phyloP scores from a whole-genome alignment of 208 protist species.

The Entamoeba histolytica region DNA sequence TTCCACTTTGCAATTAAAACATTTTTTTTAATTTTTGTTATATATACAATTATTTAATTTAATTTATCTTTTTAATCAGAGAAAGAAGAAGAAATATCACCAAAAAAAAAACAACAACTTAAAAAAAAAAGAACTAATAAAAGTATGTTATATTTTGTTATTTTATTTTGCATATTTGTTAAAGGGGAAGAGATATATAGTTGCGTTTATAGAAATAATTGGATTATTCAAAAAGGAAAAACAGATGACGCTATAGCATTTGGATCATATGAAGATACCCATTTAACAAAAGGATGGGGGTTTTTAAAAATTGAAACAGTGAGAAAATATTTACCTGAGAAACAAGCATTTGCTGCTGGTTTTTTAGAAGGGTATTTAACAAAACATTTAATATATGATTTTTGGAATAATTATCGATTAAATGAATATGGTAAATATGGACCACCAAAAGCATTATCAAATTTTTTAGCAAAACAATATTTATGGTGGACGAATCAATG shows the following conservation, averaged over 20 bases:
- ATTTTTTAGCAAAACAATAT: not conserved
- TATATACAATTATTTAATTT: no score
- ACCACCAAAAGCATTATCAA: not conserved
- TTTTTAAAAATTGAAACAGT: not conserved
- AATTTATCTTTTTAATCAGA: no score
- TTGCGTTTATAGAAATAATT: no score
- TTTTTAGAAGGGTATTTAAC: conserved; percentile 10
- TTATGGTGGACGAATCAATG: not conserved
- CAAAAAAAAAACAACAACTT: no score
- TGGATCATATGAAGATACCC: not conserved
- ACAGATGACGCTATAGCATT: not conserved
- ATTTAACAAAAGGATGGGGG: not conserved
- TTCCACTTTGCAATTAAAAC: not conserved
- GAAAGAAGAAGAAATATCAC: no score
- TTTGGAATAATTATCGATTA: not conserved
- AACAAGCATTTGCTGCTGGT: not conserved
- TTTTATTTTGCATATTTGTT: no score
- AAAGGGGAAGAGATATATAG: no score
- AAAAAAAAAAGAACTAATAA: no score
- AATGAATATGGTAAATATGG: not conserved
- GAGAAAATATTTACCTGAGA: not conserved
- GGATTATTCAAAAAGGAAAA: not conserved
- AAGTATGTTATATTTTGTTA: no score
- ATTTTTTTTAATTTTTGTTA: no score
- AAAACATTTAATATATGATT: not conserved